A percentile compares a stretch with the other conserved stretches of the same genome.
phyloP scores from a whole-genome alignment of 139 green algal species.

The Pleodorina starrii region DNA sequence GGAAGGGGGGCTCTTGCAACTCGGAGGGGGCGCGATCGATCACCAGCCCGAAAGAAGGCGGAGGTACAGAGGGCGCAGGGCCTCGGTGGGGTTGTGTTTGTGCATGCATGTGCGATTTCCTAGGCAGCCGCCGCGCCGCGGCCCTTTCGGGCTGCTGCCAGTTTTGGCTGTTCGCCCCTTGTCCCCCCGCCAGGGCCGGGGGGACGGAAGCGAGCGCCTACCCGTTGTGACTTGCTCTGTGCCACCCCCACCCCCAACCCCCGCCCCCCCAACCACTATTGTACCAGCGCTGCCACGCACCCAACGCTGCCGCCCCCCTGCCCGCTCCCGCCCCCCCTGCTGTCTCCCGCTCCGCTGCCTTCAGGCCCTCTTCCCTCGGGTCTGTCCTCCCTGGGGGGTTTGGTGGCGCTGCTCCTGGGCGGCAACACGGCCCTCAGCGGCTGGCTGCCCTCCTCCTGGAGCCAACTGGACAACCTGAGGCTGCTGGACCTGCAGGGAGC shows the following conservation, averaged over 20 bases:
- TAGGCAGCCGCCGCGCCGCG: too few species aligned
- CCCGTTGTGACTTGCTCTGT: background rate
- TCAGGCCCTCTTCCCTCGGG: slow-evolving; percentile 9
- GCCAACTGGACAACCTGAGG: background rate
- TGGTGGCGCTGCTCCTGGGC: background rate
- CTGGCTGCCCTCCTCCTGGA: slow-evolving; percentile 1
- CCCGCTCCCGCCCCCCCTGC: background rate
- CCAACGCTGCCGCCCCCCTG: background rate
- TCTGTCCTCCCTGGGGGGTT: background rate
- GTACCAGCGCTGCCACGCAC: background rate
- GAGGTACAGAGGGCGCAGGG: too few species aligned
- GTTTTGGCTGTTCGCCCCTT: too few species aligned
- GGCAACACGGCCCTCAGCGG: background rate
- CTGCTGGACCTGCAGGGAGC: background rate
- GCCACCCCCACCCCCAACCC: background rate
- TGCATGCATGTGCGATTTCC: too few species aligned
- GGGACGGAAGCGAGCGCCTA: background rate
- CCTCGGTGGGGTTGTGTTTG: too few species aligned
- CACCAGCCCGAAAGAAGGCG: too few species aligned
- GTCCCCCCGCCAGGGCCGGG: too few species aligned
- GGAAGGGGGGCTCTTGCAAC: too few species aligned
- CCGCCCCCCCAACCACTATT: too few species aligned
- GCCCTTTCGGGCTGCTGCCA: too few species aligned
- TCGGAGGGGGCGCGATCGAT: too few species aligned
- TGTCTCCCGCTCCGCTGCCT: background rate